A percentile compares a stretch with the other conserved stretches of the same genome.
Evolutionary conservation across 305 asterid species (phyloP).

Genomic region (Fraxinus albicans): DNA sequence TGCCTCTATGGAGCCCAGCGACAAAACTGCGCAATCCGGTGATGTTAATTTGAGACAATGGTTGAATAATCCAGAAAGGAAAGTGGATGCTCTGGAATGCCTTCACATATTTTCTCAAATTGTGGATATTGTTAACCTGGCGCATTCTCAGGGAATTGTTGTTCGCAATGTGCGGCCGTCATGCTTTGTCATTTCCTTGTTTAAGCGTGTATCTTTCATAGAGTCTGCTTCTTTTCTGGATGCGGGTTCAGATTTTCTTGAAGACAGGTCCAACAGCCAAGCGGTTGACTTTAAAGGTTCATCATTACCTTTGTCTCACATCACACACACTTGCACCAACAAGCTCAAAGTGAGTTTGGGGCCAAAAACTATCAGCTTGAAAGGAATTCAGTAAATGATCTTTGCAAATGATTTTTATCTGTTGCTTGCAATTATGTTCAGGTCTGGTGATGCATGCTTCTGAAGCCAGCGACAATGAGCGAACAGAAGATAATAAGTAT

Average conservation of each 20-base stretch:
- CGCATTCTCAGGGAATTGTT: constrained; percentile 84
- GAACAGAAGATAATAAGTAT: constrained; percentile 35
- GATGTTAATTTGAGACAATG: constrained; percentile 88
- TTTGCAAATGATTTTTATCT: constrained; percentile 38
- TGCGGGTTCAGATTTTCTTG: constrained; percentile 71
- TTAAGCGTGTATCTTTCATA: constrained; percentile 74
- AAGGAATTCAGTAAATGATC: constrained; percentile 23
- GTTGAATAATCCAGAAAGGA: constrained; percentile 81
- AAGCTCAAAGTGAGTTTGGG: constrained; percentile 22
- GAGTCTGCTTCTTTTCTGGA: constrained; percentile 92
- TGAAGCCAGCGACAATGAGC: constrained; percentile 30
- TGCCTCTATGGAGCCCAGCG: constrained; percentile 26
- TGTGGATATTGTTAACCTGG: constrained; percentile 75
- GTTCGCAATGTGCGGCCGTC: constrained; percentile 88
- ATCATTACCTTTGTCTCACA: constrained; percentile 31
- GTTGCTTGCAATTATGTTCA: constrained; percentile 43
- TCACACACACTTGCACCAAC: constrained; percentile 16
- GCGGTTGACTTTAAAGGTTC: constrained; percentile 49
- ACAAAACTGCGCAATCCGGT: constrained; percentile 30
- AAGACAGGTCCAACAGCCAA: constrained; percentile 47
- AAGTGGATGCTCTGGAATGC: constrained; percentile 76
- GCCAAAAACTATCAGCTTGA: constrained; percentile 24
- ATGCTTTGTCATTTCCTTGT: constrained; percentile 84
- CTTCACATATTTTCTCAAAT: constrained; percentile 85
- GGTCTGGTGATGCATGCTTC: constrained; percentile 34